Conservation (phyloP, 2,329 filamentous ascomycete genomes). For the Ophiostoma montium region DNA sequence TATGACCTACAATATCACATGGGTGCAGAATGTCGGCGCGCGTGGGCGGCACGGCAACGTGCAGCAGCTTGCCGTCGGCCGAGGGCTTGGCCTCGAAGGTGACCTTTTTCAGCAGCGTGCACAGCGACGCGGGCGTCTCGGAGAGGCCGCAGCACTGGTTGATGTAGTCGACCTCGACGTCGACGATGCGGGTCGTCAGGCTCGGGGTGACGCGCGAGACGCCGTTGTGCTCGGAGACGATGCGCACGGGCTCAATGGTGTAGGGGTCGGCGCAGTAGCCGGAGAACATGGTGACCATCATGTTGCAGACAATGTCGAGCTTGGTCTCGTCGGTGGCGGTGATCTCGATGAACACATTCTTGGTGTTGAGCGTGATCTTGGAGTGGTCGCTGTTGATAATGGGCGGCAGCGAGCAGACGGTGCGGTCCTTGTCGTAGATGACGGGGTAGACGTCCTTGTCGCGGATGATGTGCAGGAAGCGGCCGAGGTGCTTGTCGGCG, state of each 20-base stretch:
- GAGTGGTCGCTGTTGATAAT: conserved; percentile 98
- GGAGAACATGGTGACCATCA: conserved; percentile 95
- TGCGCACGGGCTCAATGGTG: conserved; percentile 85
- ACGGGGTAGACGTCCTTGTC: conserved; percentile 91
- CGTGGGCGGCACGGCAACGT: conserved; percentile 75
- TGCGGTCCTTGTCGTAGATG: conserved; percentile 78
- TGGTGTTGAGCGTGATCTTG: conserved; percentile 85
- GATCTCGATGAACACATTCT: conserved; percentile 88
- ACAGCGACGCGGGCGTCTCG: conserved; percentile 61
- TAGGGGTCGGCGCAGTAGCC: conserved; percentile 77
- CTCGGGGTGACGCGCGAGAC: conserved; percentile 70
- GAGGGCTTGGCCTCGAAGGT: conserved; percentile 71
- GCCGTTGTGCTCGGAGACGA: conserved; percentile 82
- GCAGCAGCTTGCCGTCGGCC: conserved; percentile 52
- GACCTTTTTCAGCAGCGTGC: conserved; percentile 76
- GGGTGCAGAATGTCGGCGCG: conserved; percentile 91
- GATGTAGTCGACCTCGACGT: conserved; percentile 84
- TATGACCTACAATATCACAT: conserved; percentile 52
- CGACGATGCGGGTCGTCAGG: conserved; percentile 58
- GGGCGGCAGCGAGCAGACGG: conserved; percentile 84
- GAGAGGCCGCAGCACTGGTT: conserved; percentile 80
- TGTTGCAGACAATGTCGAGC: conserved; percentile 67
- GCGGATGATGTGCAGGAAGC: conserved; percentile 73
- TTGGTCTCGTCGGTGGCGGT: conserved; percentile 94
- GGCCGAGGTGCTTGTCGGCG: conserved; percentile 81